Conservation (phyloP, 2,329 filamentous ascomycete species). For the Penicillium corylophilum region DNA sequence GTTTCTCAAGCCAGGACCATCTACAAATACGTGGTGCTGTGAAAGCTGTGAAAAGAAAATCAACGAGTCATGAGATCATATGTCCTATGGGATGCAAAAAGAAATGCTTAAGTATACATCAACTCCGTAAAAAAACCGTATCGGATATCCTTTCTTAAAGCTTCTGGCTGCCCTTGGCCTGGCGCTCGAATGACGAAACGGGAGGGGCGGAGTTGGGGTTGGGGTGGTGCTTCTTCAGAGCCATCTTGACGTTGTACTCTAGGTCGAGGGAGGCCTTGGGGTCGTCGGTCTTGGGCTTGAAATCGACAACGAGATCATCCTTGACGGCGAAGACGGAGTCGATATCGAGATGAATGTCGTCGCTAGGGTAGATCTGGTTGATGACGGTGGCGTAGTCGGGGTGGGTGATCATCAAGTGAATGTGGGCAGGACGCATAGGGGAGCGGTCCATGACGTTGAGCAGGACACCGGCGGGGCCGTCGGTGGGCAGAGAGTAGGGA, state of each 20-base stretch:
- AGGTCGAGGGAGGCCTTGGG: constrained; percentile 59
- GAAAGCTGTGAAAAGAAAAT: not conserved
- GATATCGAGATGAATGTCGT: constrained; percentile 58
- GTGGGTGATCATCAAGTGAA: constrained; percentile 58
- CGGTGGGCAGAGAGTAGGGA: constrained; percentile 68
- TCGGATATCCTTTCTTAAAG: not conserved
- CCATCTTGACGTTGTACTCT: constrained; percentile 61
- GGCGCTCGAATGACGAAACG: constrained; percentile 40
- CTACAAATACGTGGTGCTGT: no score
- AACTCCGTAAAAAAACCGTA: not conserved
- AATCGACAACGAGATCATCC: constrained; percentile 59
- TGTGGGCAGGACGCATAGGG: constrained; percentile 62
- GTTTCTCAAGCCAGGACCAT: no score
- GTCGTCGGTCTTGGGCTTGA: constrained; percentile 52
- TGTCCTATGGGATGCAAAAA: not conserved
- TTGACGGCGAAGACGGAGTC: constrained; percentile 64
- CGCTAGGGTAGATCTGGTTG: constrained; percentile 59
- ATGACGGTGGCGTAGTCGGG: constrained; percentile 57
- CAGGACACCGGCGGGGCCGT: constrained; percentile 57
- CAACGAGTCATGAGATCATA: not conserved
- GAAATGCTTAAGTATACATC: not conserved
- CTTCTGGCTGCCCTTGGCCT: not conserved
- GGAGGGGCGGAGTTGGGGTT: constrained; percentile 41
- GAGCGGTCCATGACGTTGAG: constrained; percentile 57
- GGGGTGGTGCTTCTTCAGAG: constrained; percentile 45